Conservation (phyloP, 2,329 filamentous ascomycete genomes). For the Thelonectria discophora region DNA sequence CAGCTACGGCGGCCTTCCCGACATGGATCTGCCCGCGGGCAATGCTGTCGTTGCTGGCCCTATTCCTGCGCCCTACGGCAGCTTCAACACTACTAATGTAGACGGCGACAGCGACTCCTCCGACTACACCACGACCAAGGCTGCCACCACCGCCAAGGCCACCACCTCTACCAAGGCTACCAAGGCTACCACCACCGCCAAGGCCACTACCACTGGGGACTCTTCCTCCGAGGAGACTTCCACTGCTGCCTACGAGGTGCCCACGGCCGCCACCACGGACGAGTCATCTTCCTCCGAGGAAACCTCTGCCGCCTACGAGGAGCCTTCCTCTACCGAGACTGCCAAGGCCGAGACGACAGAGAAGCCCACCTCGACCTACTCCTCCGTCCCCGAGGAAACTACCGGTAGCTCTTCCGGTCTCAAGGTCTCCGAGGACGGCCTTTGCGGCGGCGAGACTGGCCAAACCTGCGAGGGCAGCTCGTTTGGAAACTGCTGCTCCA, state of each 20-base stretch:
- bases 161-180: constrained; percentile 1
- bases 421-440: constrained; percentile 51
- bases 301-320: neutral
- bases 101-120: constrained; percentile 24
- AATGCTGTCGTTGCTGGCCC: constrained; percentile 44
- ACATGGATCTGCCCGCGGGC: constrained; percentile 48
- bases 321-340: constrained; percentile 8
- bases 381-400: constrained; percentile 30
- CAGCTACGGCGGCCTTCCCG: constrained; percentile 58
- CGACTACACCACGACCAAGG: constrained; percentile 9
- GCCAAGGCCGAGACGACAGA: constrained; percentile 1
- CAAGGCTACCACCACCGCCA: constrained; percentile 16
- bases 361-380: constrained; percentile 16
- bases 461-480: constrained; percentile 53
- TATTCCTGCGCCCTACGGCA: constrained; percentile 46
- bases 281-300: constrained; percentile 6
- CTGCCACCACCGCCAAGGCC: constrained; percentile 20
- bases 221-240: constrained; percentile 12
- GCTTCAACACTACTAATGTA: constrained; percentile 35
- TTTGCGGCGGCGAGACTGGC: constrained; percentile 51
- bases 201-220: constrained; percentile 10
- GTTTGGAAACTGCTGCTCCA: constrained; percentile 56
- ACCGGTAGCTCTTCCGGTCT: constrained; percentile 24
- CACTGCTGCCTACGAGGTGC: constrained; percentile 8
- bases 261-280: constrained; percentile 19